Base-by-base conservation (phyloP, 306 rosid genomes). In the Acacia melanoxylon region DNA sequence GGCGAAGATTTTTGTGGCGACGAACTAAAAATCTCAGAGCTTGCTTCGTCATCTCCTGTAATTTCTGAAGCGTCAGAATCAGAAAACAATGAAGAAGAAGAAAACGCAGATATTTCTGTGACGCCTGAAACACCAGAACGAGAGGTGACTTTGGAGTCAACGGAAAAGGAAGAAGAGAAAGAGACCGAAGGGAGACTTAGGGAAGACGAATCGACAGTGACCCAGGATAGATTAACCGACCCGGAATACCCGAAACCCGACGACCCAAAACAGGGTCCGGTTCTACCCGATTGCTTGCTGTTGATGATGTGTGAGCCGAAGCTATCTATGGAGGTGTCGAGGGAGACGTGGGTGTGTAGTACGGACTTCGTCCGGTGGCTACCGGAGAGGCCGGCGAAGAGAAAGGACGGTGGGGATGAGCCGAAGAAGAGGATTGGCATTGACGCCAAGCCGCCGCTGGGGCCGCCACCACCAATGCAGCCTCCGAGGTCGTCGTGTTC, bases 251-350 rank as follows among this genome's bases (percentile, higher is more conserved):
- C 31, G 56, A 85, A 51, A 8, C 19, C 25, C 83, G 59, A 24
- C 5, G 74, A 75, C 51, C 69, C 40, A 29, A 33, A 56, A 9
- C 15, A 20, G 62, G 81, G 52, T 51, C 49, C 59, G 11, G 82
- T 54, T 45, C 40, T 93, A 14, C 98, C 98, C 33, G 98, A 95
- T 52, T 95, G 98, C 89, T 85, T 95, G 89, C 88, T 93, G 48
- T 44, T 93, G 80, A 95, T 95, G 99, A 93, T 96, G 98, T 93
- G 94, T 49, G 99, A 96, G 83, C 98, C 99, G 0, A 96, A 96
- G 84, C 80, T 93, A 6, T 96, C 99, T 0, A 93, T 96, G 98
- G 99, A 96, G 80, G 99, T 96, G 0, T 96, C 99, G 3, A 94
- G 91, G 81, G 99, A 93, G 74, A 96, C 99, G 0, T 96, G 99